Percentiles rank a stretch among this genome's conserved stretches.
Evolutionary conservation across 2,329 filamentous ascomycete species (phyloP).

Genomic region (Cryphonectria japonica): DNA sequence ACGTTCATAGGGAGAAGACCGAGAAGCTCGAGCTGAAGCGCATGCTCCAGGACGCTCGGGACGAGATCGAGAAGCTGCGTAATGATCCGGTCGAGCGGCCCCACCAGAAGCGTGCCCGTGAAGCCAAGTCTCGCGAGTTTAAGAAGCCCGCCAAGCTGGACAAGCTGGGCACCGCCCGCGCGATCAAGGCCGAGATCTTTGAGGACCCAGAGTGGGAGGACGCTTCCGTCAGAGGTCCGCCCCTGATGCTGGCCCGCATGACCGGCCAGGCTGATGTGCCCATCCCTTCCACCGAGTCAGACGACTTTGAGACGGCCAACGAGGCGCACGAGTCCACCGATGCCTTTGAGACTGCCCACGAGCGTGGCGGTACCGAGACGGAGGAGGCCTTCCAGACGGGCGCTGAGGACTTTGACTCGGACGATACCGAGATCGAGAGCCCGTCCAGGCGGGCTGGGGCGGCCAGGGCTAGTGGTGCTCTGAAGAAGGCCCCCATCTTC

Average conservation of each 20-base stretch:
- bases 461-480: slow-evolving; percentile 30
- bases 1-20: slow-evolving; percentile 96
- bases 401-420: slow-evolving; percentile 76
- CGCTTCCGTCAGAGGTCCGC: slow-evolving; percentile 35
- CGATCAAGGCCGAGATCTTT: slow-evolving; percentile 76
- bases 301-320: slow-evolving; percentile 80
- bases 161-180: slow-evolving; percentile 76
- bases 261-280: slow-evolving; percentile 22
- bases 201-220: slow-evolving; percentile 94
- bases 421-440: slow-evolving; percentile 85
- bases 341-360: slow-evolving; percentile 72
- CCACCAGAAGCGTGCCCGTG: slow-evolving; percentile 61
- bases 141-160: slow-evolving; percentile 72
- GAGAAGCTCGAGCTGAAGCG: slow-evolving; percentile 96
- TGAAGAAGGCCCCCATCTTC: slow-evolving; percentile 48
- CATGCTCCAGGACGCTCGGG: slow-evolving; percentile 91
- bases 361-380: slow-evolving; percentile 77
- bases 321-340: slow-evolving; percentile 79
- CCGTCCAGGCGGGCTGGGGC: slow-evolving; percentile 48
- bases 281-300: slow-evolving; percentile 48
- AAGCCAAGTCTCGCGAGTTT: slow-evolving; percentile 67
- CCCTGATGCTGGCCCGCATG: slow-evolving; percentile 22
- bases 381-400: slow-evolving; percentile 96
- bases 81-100: slow-evolving; percentile 48
- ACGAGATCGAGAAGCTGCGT: slow-evolving; percentile 79